These are phyloP conservation scores for Cryphonectria carpinicola DNA, from an alignment of 2,329 filamentous ascomycete species.

Conservation along the genomic window DNA sequence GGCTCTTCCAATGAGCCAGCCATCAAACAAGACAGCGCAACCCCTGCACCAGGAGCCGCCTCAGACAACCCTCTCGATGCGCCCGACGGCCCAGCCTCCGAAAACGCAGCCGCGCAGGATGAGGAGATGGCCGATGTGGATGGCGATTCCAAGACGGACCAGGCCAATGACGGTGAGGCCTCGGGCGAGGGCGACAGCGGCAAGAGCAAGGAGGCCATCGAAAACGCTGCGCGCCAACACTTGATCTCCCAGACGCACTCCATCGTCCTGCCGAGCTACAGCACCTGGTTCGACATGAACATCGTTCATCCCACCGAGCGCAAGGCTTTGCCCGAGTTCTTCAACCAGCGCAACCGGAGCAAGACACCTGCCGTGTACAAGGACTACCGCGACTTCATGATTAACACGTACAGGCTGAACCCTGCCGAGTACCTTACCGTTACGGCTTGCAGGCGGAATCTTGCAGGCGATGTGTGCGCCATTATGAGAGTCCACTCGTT, in stretches of 20 bases:
- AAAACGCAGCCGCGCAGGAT: slow-evolving; percentile 68
- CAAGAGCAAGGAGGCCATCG: slow-evolving; percentile 80
- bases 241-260: slow-evolving; percentile 92
- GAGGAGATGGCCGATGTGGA: slow-evolving; percentile 75
- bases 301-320: slow-evolving; percentile 87
- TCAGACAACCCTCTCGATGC: slow-evolving; percentile 72
- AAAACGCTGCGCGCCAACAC: slow-evolving; percentile 87
- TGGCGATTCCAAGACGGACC: slow-evolving; percentile 48
- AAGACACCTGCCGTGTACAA: slow-evolving; percentile 98
- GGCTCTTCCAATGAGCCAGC: slow-evolving; percentile 48
- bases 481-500: slow-evolving; percentile 99
- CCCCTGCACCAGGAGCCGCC: slow-evolving; percentile 56
- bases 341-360: slow-evolving; percentile 97
- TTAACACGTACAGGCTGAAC: slow-evolving; percentile 97
- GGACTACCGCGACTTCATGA: slow-evolving; percentile 99
- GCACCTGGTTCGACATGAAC: slow-evolving; percentile 99
- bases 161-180: slow-evolving; percentile 50
- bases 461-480: slow-evolving; percentile 96
- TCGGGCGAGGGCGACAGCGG: slow-evolving; percentile 47
- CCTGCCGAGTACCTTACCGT: slow-evolving; percentile 96
- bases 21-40: slow-evolving; percentile 65
- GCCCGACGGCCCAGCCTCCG: slow-evolving; percentile 64
- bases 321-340: slow-evolving; percentile 96
- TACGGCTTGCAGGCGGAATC: slow-evolving; percentile 90
- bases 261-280: slow-evolving; percentile 96